A percentile compares a stretch with the other conserved stretches of the same genome.
phyloP scores from a whole-genome alignment of 2,329 filamentous ascomycete genomes.

The Pseudopyrenochaeta lycopersici region DNA sequence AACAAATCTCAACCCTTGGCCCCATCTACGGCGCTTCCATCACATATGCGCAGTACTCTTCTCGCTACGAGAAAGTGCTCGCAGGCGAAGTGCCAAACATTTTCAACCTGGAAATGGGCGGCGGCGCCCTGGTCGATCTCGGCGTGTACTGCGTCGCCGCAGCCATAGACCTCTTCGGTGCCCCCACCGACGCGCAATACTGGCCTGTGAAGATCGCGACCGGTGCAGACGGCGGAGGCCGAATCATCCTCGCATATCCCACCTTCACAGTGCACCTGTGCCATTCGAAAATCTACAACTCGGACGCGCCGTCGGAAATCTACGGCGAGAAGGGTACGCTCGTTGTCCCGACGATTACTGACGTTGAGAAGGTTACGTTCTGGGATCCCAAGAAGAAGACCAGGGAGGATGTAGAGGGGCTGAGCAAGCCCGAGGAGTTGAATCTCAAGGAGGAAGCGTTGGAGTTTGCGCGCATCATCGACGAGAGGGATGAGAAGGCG shows the following conservation, averaged over 20 bases:
- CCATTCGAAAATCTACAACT: constrained; percentile 55
- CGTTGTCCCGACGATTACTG: constrained; percentile 54
- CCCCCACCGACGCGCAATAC: constrained; percentile 53
- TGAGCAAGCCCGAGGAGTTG: constrained; percentile 47
- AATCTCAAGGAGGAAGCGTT: constrained; percentile 59
- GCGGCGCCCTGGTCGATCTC: constrained; percentile 59
- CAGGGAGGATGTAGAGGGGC: constrained; percentile 50
- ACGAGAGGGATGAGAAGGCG: constrained; percentile 49
- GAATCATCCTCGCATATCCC: constrained; percentile 55
- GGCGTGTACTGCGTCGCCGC: constrained; percentile 60
- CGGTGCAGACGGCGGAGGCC: constrained; percentile 58
- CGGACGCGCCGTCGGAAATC: constrained; percentile 55
- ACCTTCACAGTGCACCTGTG: constrained; percentile 55
- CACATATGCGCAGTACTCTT: constrained; percentile 56
- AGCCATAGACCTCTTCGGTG: constrained; percentile 58
- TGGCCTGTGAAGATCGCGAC: constrained; percentile 54
- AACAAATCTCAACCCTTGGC: constrained; percentile 50
- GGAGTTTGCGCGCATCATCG: constrained; percentile 57
- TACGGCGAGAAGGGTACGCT: constrained; percentile 60
- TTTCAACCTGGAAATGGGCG: constrained; percentile 58
- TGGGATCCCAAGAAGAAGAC: constrained; percentile 56
- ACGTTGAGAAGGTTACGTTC: constrained; percentile 54
- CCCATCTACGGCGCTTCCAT: constrained; percentile 56
- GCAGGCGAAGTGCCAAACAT: constrained; percentile 58
- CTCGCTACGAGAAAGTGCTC: constrained; percentile 58